These are phyloP conservation scores for Alopecurus myosuroides DNA, from an alignment of 176 grass and related monocot genomes.

Conservation along the genomic window DNA sequence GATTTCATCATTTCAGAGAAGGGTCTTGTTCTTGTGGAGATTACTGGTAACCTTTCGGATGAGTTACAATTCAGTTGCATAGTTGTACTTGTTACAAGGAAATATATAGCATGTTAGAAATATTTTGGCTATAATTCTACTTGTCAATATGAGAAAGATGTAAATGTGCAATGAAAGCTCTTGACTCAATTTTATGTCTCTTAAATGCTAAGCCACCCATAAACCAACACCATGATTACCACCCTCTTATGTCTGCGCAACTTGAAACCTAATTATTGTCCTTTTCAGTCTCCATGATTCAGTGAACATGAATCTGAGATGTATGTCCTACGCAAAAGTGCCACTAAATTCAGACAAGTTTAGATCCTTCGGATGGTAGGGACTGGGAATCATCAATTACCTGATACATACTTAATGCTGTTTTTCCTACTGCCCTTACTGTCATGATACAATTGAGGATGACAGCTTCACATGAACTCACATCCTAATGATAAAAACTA, in stretches of 20 bases:
- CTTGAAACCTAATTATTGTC: constrained; percentile 57
- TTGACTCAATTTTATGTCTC: constrained; percentile 41
- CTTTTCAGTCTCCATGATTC: constrained; percentile 47
- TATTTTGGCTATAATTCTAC: neutral
- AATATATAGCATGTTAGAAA: constrained; percentile 26
- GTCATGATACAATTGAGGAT: constrained; percentile 21
- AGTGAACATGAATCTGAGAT: constrained; percentile 47
- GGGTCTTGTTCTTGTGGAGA: constrained; percentile 64
- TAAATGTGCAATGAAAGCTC: constrained; percentile 8
- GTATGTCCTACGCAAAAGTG: constrained; percentile 53
- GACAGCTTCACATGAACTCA: constrained; percentile 17
- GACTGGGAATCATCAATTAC: constrained; percentile 29
- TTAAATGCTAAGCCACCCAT: constrained; percentile 43
- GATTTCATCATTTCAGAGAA: constrained; percentile 57
- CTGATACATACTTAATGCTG: constrained; percentile 25
- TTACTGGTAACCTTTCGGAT: constrained; percentile 51
- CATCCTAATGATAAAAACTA: neutral
- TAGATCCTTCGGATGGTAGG: constrained; percentile 30
- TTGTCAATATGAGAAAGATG: constrained; percentile 9
- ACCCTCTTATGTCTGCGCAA: constrained; percentile 46
- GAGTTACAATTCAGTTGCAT: neutral
- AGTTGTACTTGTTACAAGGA: constrained; percentile 8
- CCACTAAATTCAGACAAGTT: constrained; percentile 36
- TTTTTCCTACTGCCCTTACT: constrained; percentile 24
- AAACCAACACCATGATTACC: constrained; percentile 47